A percentile compares a stretch with the other conserved stretches of the same genome.
phyloP scores from a whole-genome alignment of 805 yeast genomes.

The Sungouiella blattae region DNA sequence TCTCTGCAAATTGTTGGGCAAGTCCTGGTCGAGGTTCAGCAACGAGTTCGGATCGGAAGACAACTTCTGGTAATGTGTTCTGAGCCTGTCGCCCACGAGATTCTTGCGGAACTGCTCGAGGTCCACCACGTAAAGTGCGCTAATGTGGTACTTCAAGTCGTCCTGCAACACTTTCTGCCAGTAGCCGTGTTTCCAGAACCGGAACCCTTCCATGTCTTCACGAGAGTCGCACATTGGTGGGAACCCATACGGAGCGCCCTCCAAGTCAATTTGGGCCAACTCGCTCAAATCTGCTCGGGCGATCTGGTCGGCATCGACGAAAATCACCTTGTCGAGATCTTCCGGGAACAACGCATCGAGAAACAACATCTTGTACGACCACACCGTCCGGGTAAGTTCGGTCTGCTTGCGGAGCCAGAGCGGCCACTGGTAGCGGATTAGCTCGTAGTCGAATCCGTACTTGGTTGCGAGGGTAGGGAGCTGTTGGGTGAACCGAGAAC shows the following conservation, averaged over 20 bases:
- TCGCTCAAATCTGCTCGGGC: constrained; percentile 73
- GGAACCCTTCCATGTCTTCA: constrained; percentile 73
- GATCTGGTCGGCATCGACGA: constrained; percentile 84
- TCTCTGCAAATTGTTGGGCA: constrained; percentile 83
- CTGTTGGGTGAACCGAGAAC: constrained; percentile 60
- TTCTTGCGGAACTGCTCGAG: constrained; percentile 58
- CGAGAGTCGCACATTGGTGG: constrained; percentile 86
- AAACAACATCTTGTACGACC: constrained; percentile 87
- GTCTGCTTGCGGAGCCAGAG: constrained; percentile 77
- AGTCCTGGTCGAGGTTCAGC: constrained; percentile 84
- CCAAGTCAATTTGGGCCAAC: constrained; percentile 60
- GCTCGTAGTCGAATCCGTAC: constrained; percentile 66
- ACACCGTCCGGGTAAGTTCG: constrained; percentile 72
- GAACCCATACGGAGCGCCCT: constrained; percentile 83
- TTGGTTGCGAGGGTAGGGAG: constrained; percentile 57
- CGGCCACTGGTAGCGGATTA: constrained; percentile 92
- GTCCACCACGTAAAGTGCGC: constrained; percentile 83
- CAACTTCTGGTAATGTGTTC: constrained; percentile 80
- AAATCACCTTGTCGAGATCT: constrained; percentile 68
- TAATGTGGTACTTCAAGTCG: constrained; percentile 67
- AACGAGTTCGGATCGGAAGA: constrained; percentile 78
- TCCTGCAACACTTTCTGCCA: constrained; percentile 68
- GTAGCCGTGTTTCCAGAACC: constrained; percentile 93
- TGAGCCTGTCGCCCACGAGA: constrained; percentile 73
- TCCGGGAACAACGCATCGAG: constrained; percentile 86